These are phyloP conservation scores for Wickerhamiella cacticola DNA, from an alignment of 805 yeast species.

Conservation along the genomic window DNA sequence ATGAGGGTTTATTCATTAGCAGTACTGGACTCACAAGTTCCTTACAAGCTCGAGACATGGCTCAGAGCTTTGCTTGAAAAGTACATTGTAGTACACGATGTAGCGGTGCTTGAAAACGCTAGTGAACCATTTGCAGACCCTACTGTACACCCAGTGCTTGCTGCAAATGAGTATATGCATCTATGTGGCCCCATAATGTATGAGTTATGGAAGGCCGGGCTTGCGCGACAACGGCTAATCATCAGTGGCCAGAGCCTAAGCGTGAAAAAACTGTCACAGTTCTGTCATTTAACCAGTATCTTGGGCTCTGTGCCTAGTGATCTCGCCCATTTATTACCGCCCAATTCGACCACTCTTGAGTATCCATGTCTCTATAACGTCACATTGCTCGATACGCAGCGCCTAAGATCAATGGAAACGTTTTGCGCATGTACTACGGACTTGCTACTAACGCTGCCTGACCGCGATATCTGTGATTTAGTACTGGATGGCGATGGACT, in stretches of 20 bases:
- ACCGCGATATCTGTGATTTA: constrained; percentile 21
- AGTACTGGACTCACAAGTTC: constrained; percentile 14
- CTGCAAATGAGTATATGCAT: constrained; percentile 35
- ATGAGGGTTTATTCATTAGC: constrained; percentile 20
- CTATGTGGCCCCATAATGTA: constrained; percentile 54
- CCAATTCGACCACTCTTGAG: constrained; percentile 21
- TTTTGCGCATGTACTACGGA: constrained; percentile 58
- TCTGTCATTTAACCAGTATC: constrained; percentile 46
- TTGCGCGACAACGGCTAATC: constrained; percentile 46
- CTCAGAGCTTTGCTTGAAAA: constrained; percentile 15
- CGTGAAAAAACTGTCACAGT: constrained; percentile 28
- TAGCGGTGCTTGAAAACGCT: constrained; percentile 6
- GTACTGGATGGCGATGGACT: constrained; percentile 13
- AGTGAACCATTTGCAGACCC: constrained; percentile 16
- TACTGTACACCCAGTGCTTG: constrained; percentile 29
- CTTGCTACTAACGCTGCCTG: constrained; percentile 38
- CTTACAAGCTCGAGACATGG: constrained; percentile 21
- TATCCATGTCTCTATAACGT: constrained; percentile 39
- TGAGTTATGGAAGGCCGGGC: constrained; percentile 48
- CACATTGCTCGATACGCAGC: constrained; percentile 45
- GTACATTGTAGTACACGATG: constrained; percentile 16
- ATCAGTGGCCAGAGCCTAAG: constrained; percentile 22
- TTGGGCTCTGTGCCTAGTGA: constrained; percentile 55
- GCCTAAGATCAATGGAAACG: constrained; percentile 28
- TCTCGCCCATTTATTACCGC: constrained; percentile 29